phyloP scores from a whole-genome alignment of 2,329 filamentous ascomycete genomes.

The Aureobasidium vineae region DNA sequence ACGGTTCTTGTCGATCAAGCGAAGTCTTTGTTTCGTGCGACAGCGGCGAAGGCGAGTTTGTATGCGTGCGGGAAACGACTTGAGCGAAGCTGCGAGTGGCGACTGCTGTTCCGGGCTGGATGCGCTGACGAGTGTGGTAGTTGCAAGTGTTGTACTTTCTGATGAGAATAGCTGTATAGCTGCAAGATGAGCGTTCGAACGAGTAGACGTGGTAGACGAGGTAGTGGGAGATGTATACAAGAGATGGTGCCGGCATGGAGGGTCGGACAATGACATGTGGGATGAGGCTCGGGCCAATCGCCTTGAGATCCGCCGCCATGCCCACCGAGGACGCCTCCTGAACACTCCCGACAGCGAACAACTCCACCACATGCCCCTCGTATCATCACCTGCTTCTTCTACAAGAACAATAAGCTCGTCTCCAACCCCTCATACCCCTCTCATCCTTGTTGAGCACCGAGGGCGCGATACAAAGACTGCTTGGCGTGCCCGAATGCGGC shows the following conservation, averaged over 20 bases:
- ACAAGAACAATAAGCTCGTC: not conserved
- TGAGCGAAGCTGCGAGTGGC: slow-evolving; percentile 8
- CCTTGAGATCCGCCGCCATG: slow-evolving; percentile 6
- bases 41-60: not conserved
- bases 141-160: not conserved
- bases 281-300: slow-evolving; percentile 19
- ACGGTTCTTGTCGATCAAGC: not conserved
- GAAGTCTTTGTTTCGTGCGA: not conserved
- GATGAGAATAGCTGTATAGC: not conserved
- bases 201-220: not conserved
- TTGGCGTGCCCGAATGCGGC: not conserved
- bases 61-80: not conserved
- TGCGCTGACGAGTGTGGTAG: not conserved
- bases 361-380: slow-evolving; percentile 8
- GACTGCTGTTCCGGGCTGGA: slow-evolving; percentile 6
- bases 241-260: slow-evolving; percentile 2
- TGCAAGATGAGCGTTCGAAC: not conserved
- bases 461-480: not conserved
- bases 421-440: slow-evolving; percentile 10
- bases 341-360: slow-evolving; percentile 14
- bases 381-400: not conserved
- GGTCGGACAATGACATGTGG: slow-evolving; percentile 23
- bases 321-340: not conserved
- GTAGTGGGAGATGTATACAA: slow-evolving; percentile 2
- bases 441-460: not conserved